Base-by-base conservation (phyloP, 169 alveolate species). In the Theileria sp. region DNA sequence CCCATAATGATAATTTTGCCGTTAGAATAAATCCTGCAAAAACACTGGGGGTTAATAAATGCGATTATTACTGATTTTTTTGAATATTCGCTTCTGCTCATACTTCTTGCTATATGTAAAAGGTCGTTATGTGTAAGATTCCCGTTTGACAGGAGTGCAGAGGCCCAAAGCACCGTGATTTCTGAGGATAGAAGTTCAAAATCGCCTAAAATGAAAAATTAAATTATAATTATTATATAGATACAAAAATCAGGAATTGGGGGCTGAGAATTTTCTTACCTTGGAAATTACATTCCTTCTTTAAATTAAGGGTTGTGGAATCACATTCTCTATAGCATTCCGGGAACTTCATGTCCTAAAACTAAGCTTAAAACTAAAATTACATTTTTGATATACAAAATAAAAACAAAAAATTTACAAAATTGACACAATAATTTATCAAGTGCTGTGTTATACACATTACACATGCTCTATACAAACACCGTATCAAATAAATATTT, bases 1-100 rank as follows among this genome's bases (percentile, higher is more conserved):
- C 91, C 91, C 87, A 85, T 78, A 15, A 85, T 65, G 34, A 79
- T 36, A 5, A 85, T 36, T 28, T 79, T 68, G 8, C 91, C 91
- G 36, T 77, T 85, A 19, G 91, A 75, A 76, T 85, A 85, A 7
- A 85, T 85, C 21, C 87, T 34, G 44, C 87, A 78, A 15, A 85
- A 50, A 26, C 75, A 79, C 28, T 62, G 70, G 17, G 91, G 91
- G 19, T 66, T 54, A 0, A 30, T 21, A 25, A 85, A 19, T 25
- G 75, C 51, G 34, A 85, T 23, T 60, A 77, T 81, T 19, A 85
- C 87, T 12, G 81, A 50, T 6, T 30, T 28, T 17, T 64, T 54
- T 23, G 77, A 64, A 71, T 34, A 72, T 54, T 78, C 87, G 34
- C 87, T 85, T 56, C 91, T 51, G 17, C 83, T 72, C 60, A 79